phyloP scores from a whole-genome alignment of 2,329 filamentous ascomycete genomes.

The Alternaria consortialis region DNA sequence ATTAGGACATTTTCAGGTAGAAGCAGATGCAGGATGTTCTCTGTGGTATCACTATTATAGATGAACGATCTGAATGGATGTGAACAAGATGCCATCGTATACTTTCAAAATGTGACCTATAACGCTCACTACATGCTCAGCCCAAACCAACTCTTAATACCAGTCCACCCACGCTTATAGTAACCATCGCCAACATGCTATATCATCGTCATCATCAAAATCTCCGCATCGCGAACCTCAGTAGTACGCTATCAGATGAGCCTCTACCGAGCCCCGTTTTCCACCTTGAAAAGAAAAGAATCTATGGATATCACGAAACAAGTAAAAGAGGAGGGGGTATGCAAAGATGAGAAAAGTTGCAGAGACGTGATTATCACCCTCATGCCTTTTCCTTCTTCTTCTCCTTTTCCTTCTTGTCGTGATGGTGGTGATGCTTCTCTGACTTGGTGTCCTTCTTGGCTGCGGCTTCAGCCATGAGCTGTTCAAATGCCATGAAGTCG shows the following conservation, averaged over 20 bases:
- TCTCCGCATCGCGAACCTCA: not conserved
- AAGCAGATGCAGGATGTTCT: not conserved
- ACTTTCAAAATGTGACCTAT: not conserved
- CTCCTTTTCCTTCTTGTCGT: conserved; percentile 46
- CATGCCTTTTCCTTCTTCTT: conserved; percentile 39
- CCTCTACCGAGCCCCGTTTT: not conserved
- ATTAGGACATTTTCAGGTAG: not conserved
- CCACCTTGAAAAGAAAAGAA: conserved; percentile 16
- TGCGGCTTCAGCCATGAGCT: conserved; percentile 94
- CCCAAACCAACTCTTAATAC: not conserved
- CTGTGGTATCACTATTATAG: not conserved
- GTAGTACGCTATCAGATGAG: not conserved
- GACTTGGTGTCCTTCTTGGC: conserved; percentile 89
- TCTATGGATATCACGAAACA: conserved; percentile 44
- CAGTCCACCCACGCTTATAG: not conserved
- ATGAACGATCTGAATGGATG: not conserved
- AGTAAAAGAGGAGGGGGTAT: conserved; percentile 17
- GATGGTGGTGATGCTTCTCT: conserved; percentile 73
- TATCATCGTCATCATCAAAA: not conserved
- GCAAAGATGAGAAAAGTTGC: not conserved
- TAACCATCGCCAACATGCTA: not conserved
- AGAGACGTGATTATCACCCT: conserved; percentile 7
- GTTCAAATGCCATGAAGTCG: conserved; percentile 98
- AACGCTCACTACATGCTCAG: not conserved
- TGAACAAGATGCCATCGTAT: not conserved